phyloP scores from a whole-genome alignment of 371 early-diverging fungal genomes.

The Nematocida sp. region DNA sequence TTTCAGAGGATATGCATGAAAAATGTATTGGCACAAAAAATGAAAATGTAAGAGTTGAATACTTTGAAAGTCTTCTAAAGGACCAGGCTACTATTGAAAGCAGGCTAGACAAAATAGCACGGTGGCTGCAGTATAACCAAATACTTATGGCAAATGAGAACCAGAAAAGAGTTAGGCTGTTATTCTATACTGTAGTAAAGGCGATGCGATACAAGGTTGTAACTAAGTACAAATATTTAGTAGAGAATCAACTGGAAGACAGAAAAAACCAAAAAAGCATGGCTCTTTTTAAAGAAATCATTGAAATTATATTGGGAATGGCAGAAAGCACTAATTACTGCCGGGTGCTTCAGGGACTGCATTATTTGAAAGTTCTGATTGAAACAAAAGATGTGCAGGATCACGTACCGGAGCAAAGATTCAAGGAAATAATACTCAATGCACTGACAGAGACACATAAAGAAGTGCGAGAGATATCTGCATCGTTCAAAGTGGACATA shows the following conservation, averaged over 20 bases:
- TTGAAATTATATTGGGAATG: constrained; percentile 23
- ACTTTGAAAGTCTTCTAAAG: constrained; percentile 37
- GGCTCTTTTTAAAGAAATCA: constrained; percentile 14
- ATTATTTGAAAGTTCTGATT: constrained; percentile 12
- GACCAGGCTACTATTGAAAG: neutral
- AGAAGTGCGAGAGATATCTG: constrained; percentile 29
- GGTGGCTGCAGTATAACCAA: constrained; percentile 44
- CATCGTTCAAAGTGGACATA: constrained; percentile 5
- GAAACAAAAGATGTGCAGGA: neutral
- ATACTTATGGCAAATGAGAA: constrained; percentile 25
- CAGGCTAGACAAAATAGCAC: neutral
- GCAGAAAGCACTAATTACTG: constrained; percentile 15
- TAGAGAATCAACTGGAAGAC: neutral
- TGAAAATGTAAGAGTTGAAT: constrained; percentile 38
- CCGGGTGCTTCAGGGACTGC: constrained; percentile 31
- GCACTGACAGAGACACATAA: constrained; percentile 17
- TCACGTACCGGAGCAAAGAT: neutral
- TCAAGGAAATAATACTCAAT: constrained; percentile 3
- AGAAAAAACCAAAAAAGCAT: neutral
- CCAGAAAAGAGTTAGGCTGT: constrained; percentile 28
- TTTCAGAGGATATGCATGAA: neutral
- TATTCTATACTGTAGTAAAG: constrained; percentile 5
- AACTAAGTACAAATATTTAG: neutral
- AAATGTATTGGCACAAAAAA: neutral
- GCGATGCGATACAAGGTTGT: neutral